Evolutionary conservation across 805 yeast species (phyloP).

Genomic region (Starmera dryadoides): DNA sequence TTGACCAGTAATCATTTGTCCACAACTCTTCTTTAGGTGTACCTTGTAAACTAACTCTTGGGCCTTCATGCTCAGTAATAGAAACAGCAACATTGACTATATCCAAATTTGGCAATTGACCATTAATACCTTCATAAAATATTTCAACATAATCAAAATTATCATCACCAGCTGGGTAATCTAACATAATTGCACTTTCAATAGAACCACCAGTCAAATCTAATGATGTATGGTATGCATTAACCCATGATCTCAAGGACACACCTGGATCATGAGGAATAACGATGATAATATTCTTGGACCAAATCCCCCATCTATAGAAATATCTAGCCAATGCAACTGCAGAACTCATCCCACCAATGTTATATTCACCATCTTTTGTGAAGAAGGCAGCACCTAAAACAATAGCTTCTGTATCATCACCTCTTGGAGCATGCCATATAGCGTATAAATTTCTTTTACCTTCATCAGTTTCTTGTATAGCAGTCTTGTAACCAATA

Average conservation of each 20-base stretch:
- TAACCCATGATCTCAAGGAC: constrained; percentile 83
- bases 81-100: constrained; percentile 74
- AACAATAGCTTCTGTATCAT: constrained; percentile 92
- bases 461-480: constrained; percentile 31
- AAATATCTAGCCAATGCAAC: constrained; percentile 75
- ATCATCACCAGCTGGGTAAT: constrained; percentile 62
- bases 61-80: constrained; percentile 68
- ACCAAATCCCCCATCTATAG: constrained; percentile 86
- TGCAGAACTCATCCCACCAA: constrained; percentile 74
- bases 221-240: constrained; percentile 80
- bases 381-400: constrained; percentile 84
- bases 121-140: constrained; percentile 82
- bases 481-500: constrained; percentile 62
- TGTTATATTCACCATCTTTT: constrained; percentile 54
- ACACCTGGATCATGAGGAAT: constrained; percentile 65
- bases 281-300: constrained; percentile 85
- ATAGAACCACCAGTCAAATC: constrained; percentile 90
- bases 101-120: constrained; percentile 93
- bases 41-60: constrained; percentile 61
- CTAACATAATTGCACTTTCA: constrained; percentile 83
- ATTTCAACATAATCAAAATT: constrained; percentile 69
- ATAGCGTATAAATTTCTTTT: constrained; percentile 60
- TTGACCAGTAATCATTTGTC: constrained; percentile 40
- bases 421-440: constrained; percentile 90
- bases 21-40: constrained; percentile 38